phyloP scores from a whole-genome alignment of 306 rosid genomes.

The Acacia crassicarpa region DNA sequence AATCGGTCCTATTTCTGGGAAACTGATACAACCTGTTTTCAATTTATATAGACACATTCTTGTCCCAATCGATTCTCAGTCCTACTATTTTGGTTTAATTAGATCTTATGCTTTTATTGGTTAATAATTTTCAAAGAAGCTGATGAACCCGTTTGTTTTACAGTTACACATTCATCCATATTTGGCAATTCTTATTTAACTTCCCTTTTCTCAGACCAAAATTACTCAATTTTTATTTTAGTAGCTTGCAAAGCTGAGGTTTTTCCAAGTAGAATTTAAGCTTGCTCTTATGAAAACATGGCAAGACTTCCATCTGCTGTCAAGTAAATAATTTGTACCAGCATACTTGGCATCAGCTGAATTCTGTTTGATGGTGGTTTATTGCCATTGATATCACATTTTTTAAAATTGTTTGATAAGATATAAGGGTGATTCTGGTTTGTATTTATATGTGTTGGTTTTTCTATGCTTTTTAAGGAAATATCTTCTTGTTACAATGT shows the following conservation, averaged over 20 bases:
- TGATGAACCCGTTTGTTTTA: background rate
- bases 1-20: background rate
- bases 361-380: slow-evolving; percentile 19
- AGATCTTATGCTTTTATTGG: background rate
- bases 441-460: slow-evolving; percentile 18
- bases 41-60: background rate
- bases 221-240: background rate
- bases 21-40: background rate
- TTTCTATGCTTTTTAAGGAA: slow-evolving; percentile 1
- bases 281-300: background rate
- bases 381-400: slow-evolving; percentile 11
- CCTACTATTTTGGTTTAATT: background rate
- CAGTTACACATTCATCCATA: background rate
- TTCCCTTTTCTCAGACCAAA: background rate
- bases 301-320: slow-evolving; percentile 10
- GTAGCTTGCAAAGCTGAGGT: background rate
- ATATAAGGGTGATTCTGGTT: slow-evolving; percentile 11
- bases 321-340: slow-evolving; percentile 15
- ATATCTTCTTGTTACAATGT: slow-evolving; percentile 14
- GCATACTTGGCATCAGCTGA: background rate
- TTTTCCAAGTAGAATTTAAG: background rate
- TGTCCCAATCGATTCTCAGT: background rate
- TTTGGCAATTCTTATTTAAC: background rate
- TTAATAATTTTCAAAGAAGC: background rate
- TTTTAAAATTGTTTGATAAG: slow-evolving; percentile 11